These are phyloP conservation scores for Aspergillus fijiensis DNA, from an alignment of 2,329 filamentous ascomycete species.

Conservation along the genomic window DNA sequence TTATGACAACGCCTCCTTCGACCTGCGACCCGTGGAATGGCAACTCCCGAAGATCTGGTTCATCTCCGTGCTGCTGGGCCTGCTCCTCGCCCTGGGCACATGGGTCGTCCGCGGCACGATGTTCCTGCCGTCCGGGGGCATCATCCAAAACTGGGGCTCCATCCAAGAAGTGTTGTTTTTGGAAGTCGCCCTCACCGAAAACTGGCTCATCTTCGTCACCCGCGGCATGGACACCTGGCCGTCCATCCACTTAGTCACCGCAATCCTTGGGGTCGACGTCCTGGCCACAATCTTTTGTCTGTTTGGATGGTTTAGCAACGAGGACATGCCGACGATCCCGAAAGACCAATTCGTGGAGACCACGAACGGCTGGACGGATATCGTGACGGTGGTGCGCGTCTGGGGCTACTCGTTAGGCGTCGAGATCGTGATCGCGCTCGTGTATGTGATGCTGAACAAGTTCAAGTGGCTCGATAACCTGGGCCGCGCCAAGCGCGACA, in stretches of 20 bases:
- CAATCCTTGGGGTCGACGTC: constrained; percentile 70
- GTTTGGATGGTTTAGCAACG: constrained; percentile 71
- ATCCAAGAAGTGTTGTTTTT: constrained; percentile 82
- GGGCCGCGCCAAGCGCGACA: constrained; percentile 48
- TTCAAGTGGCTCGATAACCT: constrained; percentile 48
- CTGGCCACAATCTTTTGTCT: constrained; percentile 72
- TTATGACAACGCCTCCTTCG: constrained; percentile 81
- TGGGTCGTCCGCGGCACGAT: constrained; percentile 72
- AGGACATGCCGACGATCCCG: constrained; percentile 37
- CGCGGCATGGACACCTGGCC: constrained; percentile 74
- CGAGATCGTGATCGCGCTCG: constrained; percentile 52
- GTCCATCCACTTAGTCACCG: constrained; percentile 68
- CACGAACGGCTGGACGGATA: constrained; percentile 57
- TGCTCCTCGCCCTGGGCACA: constrained; percentile 68
- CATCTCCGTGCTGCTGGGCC: constrained; percentile 60
- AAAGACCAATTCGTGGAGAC: constrained; percentile 33
- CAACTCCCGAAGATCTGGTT: constrained; percentile 81
- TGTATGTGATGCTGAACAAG: constrained; percentile 50
- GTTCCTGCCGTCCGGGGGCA: constrained; percentile 67
- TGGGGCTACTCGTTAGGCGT: constrained; percentile 54
- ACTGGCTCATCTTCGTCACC: constrained; percentile 96
- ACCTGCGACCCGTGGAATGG: constrained; percentile 75
- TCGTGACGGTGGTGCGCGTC: constrained; percentile 54
- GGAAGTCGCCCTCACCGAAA: constrained; percentile 86
- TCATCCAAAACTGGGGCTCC: constrained; percentile 72